Evolutionary conservation across 2,329 filamentous ascomycete species (phyloP).

Genomic region (Penicillium aurantiogriseum): DNA sequence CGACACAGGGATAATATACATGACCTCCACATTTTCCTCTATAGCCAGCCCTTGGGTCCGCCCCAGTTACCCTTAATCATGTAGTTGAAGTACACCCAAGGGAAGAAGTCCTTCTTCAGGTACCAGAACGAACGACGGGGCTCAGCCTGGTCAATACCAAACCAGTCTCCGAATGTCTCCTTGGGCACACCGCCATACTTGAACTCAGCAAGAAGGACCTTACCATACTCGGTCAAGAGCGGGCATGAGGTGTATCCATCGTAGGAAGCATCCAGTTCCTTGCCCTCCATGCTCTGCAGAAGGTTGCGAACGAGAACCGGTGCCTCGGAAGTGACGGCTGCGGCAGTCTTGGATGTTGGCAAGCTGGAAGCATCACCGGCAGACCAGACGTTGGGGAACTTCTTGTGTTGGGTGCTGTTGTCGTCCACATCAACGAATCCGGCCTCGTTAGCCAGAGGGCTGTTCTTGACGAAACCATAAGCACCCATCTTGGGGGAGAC

Average conservation of each 20-base stretch:
- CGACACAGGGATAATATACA: conserved; percentile 4
- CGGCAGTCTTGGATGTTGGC: conserved; percentile 58
- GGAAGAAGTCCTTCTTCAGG: conserved; percentile 66
- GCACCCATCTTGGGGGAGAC: conserved; percentile 60
- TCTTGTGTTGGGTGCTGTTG: conserved; percentile 53
- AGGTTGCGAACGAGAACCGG: conserved; percentile 54
- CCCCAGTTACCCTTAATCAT: conserved; percentile 64
- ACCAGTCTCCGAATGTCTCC: conserved; percentile 57
- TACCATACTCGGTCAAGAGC: conserved; percentile 57
- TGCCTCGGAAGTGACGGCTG: conserved; percentile 53
- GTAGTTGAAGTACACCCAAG: conserved; percentile 62
- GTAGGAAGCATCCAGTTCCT: conserved; percentile 46
- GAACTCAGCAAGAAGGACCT: conserved; percentile 64
- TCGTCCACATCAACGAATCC: conserved; percentile 61
- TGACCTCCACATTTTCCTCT: background rate
- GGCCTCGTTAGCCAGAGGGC: conserved; percentile 53
- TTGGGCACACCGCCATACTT: conserved; percentile 63
- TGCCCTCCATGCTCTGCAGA: conserved; percentile 47
- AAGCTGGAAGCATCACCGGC: conserved; percentile 59
- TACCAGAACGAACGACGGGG: conserved; percentile 61
- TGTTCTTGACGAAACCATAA: conserved; percentile 55
- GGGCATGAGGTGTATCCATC: conserved; percentile 60
- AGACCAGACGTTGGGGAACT: conserved; percentile 59
- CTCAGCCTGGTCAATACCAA: conserved; percentile 58
- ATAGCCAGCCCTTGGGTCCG: conserved; percentile 55